phyloP scores from a whole-genome alignment of 2,329 filamentous ascomycete genomes.

The Cordyceps tenuipes region DNA sequence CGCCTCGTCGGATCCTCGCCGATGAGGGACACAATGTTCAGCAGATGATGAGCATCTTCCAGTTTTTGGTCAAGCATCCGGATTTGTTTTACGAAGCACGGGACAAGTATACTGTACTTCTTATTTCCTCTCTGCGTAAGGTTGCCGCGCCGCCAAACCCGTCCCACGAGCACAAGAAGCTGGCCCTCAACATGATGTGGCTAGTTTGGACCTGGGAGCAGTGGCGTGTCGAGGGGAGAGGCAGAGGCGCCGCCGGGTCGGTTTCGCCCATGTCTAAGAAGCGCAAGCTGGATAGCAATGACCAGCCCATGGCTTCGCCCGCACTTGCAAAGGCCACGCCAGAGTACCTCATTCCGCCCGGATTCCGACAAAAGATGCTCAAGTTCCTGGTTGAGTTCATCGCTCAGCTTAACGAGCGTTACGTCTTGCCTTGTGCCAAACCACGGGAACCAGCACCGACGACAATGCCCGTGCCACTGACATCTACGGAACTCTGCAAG shows the following conservation, averaged over 20 bases:
- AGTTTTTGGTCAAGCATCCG: constrained; percentile 88
- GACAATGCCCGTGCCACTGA: constrained; percentile 40
- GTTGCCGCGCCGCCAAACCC: constrained; percentile 76
- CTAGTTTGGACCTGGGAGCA: constrained; percentile 92
- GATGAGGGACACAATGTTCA: constrained; percentile 94
- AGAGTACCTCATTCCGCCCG: constrained; percentile 60
- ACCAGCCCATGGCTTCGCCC: constrained; percentile 44
- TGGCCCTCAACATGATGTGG: constrained; percentile 83
- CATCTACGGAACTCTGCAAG: constrained; percentile 70
- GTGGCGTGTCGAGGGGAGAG: constrained; percentile 59
- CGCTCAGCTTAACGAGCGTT: constrained; percentile 79
- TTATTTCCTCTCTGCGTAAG: constrained; percentile 82
- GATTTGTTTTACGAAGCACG: constrained; percentile 91
- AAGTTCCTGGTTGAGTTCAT: constrained; percentile 97
- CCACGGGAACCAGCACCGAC: constrained; percentile 44
- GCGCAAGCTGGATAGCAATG: constrained; percentile 60
- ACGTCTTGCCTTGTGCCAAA: constrained; percentile 63
- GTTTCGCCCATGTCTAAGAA: constrained; percentile 69
- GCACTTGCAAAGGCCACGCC: constrained; percentile 39
- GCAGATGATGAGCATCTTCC: constrained; percentile 94
- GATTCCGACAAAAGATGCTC: constrained; percentile 69
- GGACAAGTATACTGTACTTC: constrained; percentile 81
- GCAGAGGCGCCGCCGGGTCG: constrained; percentile 34
- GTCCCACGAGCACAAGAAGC: constrained; percentile 83
- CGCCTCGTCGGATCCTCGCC: constrained; percentile 80